These are phyloP conservation scores for Picea sitchensis DNA, from an alignment of 75 land plant genomes.

Conservation along the genomic window DNA sequence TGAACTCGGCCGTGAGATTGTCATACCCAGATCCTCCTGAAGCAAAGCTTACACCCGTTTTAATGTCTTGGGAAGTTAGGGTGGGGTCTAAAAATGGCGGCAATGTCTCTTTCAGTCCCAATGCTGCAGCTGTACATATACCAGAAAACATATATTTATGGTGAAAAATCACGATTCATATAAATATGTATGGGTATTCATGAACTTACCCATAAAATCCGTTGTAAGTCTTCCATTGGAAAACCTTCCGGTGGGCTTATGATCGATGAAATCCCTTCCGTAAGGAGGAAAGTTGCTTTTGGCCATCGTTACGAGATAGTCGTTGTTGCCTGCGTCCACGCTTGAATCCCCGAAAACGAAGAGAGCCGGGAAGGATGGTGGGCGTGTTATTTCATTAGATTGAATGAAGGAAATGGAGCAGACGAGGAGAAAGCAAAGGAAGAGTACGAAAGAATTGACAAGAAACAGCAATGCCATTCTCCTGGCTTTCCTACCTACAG, in stretches of 20 bases:
- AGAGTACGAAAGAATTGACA: too few species aligned
- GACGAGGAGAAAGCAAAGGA: too few species aligned
- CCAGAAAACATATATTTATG: too few species aligned
- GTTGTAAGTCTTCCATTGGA: conserved; percentile 55
- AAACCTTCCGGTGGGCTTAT: conserved; percentile 51
- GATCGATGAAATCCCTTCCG: conserved; percentile 55
- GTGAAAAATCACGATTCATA: background rate
- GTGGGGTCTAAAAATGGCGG: conserved; percentile 49
- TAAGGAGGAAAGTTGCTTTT: conserved; percentile 56
- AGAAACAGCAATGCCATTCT: too few species aligned
- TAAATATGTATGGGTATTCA: background rate
- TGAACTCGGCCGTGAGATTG: conserved; percentile 28
- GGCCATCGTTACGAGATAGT: conserved; percentile 22
- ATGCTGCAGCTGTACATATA: conserved; percentile 20
- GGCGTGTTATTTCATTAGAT: too few species aligned
- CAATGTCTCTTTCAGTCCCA: conserved; percentile 35
- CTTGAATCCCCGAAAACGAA: too few species aligned
- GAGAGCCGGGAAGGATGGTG: too few species aligned
- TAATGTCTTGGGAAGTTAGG: conserved; percentile 27
- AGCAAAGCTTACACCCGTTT: conserved; percentile 57
- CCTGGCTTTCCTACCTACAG: too few species aligned
- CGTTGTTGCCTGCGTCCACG: too few species aligned
- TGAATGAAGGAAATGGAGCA: too few species aligned
- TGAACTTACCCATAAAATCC: conserved; percentile 53
- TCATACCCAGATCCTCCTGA: conserved; percentile 60